phyloP scores from a whole-genome alignment of 2,329 filamentous ascomycete species.

The Phoma herbarum region DNA sequence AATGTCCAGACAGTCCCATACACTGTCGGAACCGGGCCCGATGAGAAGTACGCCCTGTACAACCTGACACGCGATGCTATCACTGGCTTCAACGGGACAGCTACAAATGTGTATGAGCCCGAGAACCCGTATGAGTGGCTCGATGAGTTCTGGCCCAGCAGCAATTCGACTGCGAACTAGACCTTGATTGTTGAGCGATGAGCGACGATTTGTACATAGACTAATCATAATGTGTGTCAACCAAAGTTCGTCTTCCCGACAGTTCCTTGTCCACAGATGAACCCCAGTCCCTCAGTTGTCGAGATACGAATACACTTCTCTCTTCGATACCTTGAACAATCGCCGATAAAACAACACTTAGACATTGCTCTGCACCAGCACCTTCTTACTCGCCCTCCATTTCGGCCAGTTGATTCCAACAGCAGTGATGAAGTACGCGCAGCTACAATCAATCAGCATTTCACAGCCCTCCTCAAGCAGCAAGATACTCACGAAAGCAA shows the following conservation, averaged over 20 bases:
- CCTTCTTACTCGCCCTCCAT: neutral
- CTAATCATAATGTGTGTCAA: neutral
- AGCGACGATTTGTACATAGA: neutral
- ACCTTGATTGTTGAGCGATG: neutral
- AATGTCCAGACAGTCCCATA: constrained; percentile 40
- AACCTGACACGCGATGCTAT: constrained; percentile 36
- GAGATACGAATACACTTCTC: too few species aligned
- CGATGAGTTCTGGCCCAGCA: constrained; percentile 30
- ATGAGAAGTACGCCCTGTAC: constrained; percentile 41
- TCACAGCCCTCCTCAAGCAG: too few species aligned
- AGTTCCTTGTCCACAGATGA: too few species aligned
- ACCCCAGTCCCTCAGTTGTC: too few species aligned
- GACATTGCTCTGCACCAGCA: neutral
- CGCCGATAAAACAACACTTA: too few species aligned
- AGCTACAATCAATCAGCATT: neutral
- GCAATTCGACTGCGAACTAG: constrained; percentile 7
- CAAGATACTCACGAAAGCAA: neutral
- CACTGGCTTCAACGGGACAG: constrained; percentile 33
- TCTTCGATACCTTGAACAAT: too few species aligned
- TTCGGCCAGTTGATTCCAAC: neutral
- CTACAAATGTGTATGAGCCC: constrained; percentile 29
- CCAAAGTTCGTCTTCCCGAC: too few species aligned
- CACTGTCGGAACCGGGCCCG: constrained; percentile 36
- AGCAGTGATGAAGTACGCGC: neutral
- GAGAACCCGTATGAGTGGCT: constrained; percentile 37